Evolutionary conservation across 768 basidiomycete species (phyloP).

Genomic region (Pulveroboletus sp.): DNA sequence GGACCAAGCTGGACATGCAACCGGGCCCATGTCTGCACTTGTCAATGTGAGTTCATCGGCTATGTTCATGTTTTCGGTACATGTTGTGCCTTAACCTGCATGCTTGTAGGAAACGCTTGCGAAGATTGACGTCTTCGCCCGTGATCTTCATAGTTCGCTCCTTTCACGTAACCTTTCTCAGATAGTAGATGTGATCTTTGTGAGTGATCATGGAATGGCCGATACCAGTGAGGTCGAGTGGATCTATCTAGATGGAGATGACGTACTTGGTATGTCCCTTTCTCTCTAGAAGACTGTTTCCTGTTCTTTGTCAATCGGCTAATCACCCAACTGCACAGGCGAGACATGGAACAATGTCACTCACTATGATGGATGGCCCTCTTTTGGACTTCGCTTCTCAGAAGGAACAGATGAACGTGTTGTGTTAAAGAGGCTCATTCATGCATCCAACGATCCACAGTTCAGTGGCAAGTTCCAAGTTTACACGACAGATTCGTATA

Average conservation of each 20-base stretch:
- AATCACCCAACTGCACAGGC: conserved; percentile 6
- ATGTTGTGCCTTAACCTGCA: not conserved
- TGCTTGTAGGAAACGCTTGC: conserved; percentile 51
- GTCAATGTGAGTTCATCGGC: conserved; percentile 55
- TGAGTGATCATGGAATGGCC: conserved; percentile 90
- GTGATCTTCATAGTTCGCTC: conserved; percentile 58
- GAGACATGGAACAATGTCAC: conserved; percentile 25
- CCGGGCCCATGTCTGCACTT: conserved; percentile 61
- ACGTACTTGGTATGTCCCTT: conserved; percentile 23
- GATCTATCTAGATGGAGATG: conserved; percentile 64
- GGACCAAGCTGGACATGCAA: conserved; percentile 77
- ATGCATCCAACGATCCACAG: conserved; percentile 39
- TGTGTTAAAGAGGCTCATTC: conserved; percentile 50
- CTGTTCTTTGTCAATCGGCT: not conserved
- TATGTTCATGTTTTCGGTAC: not conserved
- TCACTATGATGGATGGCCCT: conserved; percentile 86
- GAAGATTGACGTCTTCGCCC: conserved; percentile 70
- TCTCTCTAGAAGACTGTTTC: not conserved
- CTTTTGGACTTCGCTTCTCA: conserved; percentile 78
- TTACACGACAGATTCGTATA: conserved; percentile 23
- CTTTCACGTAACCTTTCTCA: conserved; percentile 69
- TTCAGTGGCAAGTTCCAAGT: conserved; percentile 64
- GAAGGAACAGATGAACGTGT: conserved; percentile 50
- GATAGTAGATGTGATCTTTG: conserved; percentile 85
- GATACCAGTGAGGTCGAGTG: conserved; percentile 76